These are phyloP conservation scores for Fomitopsis pulvina DNA, from an alignment of 768 basidiomycete species.

Conservation along the genomic window DNA sequence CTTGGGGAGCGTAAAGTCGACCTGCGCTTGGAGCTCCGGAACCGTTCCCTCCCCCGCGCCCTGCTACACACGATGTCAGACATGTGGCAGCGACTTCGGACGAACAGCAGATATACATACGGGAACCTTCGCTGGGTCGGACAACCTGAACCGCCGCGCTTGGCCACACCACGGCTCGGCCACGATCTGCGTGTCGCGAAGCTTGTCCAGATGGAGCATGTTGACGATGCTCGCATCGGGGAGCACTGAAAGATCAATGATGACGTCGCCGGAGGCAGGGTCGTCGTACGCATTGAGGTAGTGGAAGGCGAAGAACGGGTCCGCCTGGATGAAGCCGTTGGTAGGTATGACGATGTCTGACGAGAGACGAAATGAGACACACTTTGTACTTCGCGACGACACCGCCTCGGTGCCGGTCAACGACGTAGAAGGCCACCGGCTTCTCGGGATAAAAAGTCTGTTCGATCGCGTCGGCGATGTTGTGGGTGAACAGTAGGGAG, in stretches of 20 bases:
- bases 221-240: slow-evolving; percentile 26
- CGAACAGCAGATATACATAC: background rate
- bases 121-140: background rate
- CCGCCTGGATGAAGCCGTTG: slow-evolving; percentile 9
- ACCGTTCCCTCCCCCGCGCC: background rate
- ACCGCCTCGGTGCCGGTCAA: slow-evolving; percentile 30
- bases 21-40: slow-evolving; percentile 13
- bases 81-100: too few species aligned
- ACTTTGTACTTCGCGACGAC: slow-evolving; percentile 30
- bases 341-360: background rate
- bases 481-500: slow-evolving; percentile 25
- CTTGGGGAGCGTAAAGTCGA: slow-evolving; percentile 11
- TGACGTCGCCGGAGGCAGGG: slow-evolving; percentile 23
- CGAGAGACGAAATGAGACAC: background rate
- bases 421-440: slow-evolving; percentile 29
- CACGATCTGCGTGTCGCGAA: slow-evolving; percentile 23
- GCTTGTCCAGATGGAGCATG: slow-evolving; percentile 23
- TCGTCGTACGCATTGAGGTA: slow-evolving; percentile 34
- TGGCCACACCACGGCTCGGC: slow-evolving; percentile 13
- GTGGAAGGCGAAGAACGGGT: slow-evolving; percentile 36
- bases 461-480: slow-evolving; percentile 26
- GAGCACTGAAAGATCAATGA: slow-evolving; percentile 32
- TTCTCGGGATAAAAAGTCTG: slow-evolving; percentile 23
- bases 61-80: slow-evolving; percentile 14
- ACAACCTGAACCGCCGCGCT: slow-evolving; percentile 27